phyloP scores from a whole-genome alignment of 2,329 filamentous ascomycete genomes.

The Trichophyton rubrum region DNA sequence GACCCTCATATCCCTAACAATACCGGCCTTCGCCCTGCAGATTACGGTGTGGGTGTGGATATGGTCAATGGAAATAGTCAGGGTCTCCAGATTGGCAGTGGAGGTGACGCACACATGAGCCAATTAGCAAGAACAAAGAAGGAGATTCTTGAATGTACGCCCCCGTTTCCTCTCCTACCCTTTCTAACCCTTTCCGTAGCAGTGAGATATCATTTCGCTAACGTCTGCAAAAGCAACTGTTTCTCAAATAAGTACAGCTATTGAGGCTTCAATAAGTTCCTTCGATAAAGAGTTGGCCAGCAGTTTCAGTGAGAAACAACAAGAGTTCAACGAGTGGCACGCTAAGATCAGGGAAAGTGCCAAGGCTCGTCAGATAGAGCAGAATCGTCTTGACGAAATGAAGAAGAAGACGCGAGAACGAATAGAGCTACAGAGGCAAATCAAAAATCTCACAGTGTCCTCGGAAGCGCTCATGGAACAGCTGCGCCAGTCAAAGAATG shows the following conservation, averaged over 20 bases:
- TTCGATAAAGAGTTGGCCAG: slow-evolving; percentile 67
- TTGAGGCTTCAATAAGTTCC: slow-evolving; percentile 68
- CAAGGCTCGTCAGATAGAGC: slow-evolving; percentile 62
- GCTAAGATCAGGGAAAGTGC: slow-evolving; percentile 68
- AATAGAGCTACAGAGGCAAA: slow-evolving; percentile 55
- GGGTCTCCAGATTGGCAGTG: slow-evolving; percentile 32
- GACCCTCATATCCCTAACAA: slow-evolving; percentile 87
- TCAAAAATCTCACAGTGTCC: slow-evolving; percentile 64
- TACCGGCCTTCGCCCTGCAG: slow-evolving; percentile 75
- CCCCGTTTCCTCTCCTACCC: background rate
- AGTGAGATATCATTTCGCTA: slow-evolving; percentile 19
- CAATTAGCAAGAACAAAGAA: slow-evolving; percentile 35
- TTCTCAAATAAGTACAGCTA: slow-evolving; percentile 43
- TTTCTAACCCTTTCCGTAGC: background rate
- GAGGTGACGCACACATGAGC: slow-evolving; percentile 31
- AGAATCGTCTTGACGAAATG: slow-evolving; percentile 58
- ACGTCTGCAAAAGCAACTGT: slow-evolving; percentile 25
- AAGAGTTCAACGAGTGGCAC: slow-evolving; percentile 70
- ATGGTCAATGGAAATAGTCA: slow-evolving; percentile 36
- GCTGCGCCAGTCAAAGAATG: slow-evolving; percentile 19
- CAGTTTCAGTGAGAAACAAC: slow-evolving; percentile 73
- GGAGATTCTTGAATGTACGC: slow-evolving; percentile 34
- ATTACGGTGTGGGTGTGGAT: slow-evolving; percentile 81
- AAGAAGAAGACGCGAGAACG: slow-evolving; percentile 52
- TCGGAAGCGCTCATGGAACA: slow-evolving; percentile 42